A percentile compares a stretch with the other conserved stretches of the same genome.
Conservation (phyloP, 2,329 filamentous ascomycete genomes). For the Chaetothyriales sp. region DNA sequence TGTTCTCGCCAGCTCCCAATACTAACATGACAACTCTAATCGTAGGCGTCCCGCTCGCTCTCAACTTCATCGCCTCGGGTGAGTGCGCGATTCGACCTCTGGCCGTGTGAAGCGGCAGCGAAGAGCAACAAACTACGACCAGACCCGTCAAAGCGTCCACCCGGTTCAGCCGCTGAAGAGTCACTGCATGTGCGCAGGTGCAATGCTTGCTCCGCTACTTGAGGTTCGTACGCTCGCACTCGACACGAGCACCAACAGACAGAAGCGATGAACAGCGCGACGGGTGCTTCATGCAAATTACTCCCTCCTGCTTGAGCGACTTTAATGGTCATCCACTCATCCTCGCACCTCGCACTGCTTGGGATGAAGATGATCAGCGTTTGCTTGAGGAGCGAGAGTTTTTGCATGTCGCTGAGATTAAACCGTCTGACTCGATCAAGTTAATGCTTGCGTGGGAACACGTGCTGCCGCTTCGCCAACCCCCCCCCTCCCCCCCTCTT, state of each 20-base stretch:
- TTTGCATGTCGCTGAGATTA: slow-evolving; percentile 70
- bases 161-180: neutral
- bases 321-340: slow-evolving; percentile 10
- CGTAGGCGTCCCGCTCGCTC: slow-evolving; percentile 61
- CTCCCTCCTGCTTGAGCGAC: neutral
- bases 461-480: slow-evolving; percentile 67
- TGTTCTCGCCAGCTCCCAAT: neutral
- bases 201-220: slow-evolving; percentile 22
- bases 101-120: slow-evolving; percentile 49
- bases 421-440: slow-evolving; percentile 97
- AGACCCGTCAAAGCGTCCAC: neutral
- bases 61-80: slow-evolving; percentile 88
- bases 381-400: slow-evolving; percentile 5
- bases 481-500: slow-evolving; percentile 27
- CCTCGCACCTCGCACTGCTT: too few species aligned
- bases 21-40: neutral
- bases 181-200: neutral
- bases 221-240: slow-evolving; percentile 20
- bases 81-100: slow-evolving; percentile 40
- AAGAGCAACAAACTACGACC: neutral
- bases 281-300: slow-evolving; percentile 55
- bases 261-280: slow-evolving; percentile 52
- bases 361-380: slow-evolving; percentile 4
- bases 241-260: slow-evolving; percentile 16
- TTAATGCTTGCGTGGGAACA: slow-evolving; percentile 97